Base-by-base conservation (phyloP, 371 early-diverging fungal species). In the Mortierella sp. region DNA sequence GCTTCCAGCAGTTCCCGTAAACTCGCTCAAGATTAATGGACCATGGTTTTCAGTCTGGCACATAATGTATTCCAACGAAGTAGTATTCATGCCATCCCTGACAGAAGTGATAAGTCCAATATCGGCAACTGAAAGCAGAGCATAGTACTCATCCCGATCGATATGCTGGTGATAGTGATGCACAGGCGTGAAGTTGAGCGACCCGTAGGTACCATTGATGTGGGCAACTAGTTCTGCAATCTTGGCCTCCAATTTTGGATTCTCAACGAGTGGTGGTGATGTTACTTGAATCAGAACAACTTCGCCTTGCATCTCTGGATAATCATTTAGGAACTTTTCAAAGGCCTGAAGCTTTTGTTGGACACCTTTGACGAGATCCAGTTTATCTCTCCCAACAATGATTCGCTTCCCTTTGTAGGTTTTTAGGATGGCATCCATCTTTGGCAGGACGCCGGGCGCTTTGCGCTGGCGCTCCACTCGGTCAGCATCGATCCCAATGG, bases 61-160 rank as follows among this genome's bases (percentile, higher is more conserved):
- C 66, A 98, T 92, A 54, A 99, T 92, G 85, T 96, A 99, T 83
- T 99, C 99, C 66, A 98, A 93, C 49, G 96, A 93, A 1, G 98
- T 97, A 10, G 99, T 95, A 85, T 99, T 99, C 99, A 99, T 99
- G 54, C 99, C 99, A 85, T 99, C 99, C 28, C 99, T 90, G 19
- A 98, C 88, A 40, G 96, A 91, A 1, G 99, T 99, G 67, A 99
- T 96, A 32, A 99, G 82, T 35, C 95, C 96, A 6, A 95, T 93
- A 86, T 99, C 99, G 8, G 99, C 98, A 7, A 96, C 89, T 7
- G 93, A 90, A 47, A 99, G 88, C 26, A 99, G 86, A 0, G 99
- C 99, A 82, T 95, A 95, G 70, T 99, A 96, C 76, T 99, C 99
- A 70, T 95, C 95, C 43, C 90, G 90, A 40, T 94, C 94, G 26